Conservation (phyloP, 306 rosid genomes). For the Bauhinia variegata region DNA sequence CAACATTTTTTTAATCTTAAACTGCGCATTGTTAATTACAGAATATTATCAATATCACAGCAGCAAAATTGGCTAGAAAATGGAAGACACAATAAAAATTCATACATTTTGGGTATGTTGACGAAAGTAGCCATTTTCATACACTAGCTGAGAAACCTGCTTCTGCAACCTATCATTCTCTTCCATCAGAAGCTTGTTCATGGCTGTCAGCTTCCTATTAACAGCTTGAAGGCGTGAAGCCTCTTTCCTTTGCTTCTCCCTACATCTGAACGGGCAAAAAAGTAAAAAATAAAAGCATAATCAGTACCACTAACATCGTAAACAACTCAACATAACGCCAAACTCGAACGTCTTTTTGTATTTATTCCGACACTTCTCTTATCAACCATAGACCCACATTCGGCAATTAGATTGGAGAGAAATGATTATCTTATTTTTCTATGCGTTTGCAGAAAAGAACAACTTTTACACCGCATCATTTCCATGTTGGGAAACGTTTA, state of each 20-base stretch:
- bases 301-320: neutral
- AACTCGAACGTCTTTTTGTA: neutral
- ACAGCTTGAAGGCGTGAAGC: constrained; percentile 87
- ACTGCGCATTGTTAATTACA: constrained; percentile 5
- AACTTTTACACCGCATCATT: no score
- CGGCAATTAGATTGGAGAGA: neutral
- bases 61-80: neutral
- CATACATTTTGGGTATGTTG: constrained; percentile 84
- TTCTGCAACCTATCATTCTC: constrained; percentile 99
- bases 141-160: constrained; percentile 93
- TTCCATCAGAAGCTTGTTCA: constrained; percentile 98
- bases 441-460: no score
- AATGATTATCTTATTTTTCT: no score
- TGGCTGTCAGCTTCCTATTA: constrained; percentile 90
- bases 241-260: constrained; percentile 98
- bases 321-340: neutral
- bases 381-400: neutral
- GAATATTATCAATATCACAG: neutral
- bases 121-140: constrained; percentile 95
- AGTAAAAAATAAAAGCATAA: neutral
- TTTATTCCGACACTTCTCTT: neutral
- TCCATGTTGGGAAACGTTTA: no score
- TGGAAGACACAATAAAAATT: neutral
- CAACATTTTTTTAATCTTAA: neutral
- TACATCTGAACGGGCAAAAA: constrained; percentile 71